Base-by-base conservation (phyloP, 2,329 filamentous ascomycete species). In the Xenosphaeropsis pyriputrescens region DNA sequence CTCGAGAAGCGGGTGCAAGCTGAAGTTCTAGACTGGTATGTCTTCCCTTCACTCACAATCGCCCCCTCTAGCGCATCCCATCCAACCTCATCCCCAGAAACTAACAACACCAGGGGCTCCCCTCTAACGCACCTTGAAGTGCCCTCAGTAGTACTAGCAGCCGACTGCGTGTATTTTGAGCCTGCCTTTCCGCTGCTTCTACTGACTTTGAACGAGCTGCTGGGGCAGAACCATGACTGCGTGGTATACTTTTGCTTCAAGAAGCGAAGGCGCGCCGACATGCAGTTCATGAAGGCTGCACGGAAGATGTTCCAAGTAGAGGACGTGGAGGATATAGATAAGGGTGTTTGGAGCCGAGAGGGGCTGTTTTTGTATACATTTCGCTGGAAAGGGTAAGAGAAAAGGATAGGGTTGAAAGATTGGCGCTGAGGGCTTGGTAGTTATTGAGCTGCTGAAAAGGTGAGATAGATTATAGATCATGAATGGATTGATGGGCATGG, bases 151-250 rank as follows among this genome's bases (percentile, higher is more conserved):
- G 77, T 98, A 39, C 70, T 96, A n/a, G 91, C 91, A 3, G 89
- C 88, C 31, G 91, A 96, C 58, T 96, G 89, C 60, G 86, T 94
- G 35, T 98, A 96, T 64, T 93, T 93, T 57, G 91, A 96, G 59
- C 86, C 89, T 2, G 85, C 91, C 1, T 96, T 96, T 53, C 88
- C 89, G 19, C 66, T 95, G 26, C 69, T 98, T 34, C 70, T 91
- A 52, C 63, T 75, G 45, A 96, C 89, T 5, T 62, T 96, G 46
- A 65, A 72, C 41, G 75, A 83, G 44, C 65, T 95, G 35, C 66
- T 94, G 45, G 70, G 72, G 13, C 69, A 86, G 32, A 86, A 79
- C 56, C 79, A 80, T 16, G 57, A 64, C 32, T 70, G 72, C 9
- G 63, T 68, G 8, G 57, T 80, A 34, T 79, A 75, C 58, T 96